These are phyloP conservation scores for Chaetomiaceae sp. DNA, from an alignment of 2,329 filamentous ascomycete species.

Conservation along the genomic window DNA sequence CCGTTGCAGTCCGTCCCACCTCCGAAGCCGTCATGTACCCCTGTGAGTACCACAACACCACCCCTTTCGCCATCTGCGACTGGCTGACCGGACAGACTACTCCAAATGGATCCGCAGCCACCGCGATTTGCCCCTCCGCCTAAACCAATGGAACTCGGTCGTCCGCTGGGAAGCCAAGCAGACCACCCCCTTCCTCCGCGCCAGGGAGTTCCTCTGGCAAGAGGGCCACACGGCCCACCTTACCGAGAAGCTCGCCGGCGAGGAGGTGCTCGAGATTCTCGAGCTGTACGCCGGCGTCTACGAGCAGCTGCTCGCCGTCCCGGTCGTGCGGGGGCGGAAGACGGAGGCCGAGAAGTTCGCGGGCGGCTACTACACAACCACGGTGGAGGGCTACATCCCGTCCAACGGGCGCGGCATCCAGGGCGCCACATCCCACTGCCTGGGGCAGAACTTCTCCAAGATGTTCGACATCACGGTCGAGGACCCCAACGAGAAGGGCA, in stretches of 20 bases:
- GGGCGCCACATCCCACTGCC: constrained; percentile 86
- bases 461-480: constrained; percentile 99
- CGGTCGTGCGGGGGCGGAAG: constrained; percentile 88
- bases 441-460: constrained; percentile 97
- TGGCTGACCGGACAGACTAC: constrained; percentile 48
- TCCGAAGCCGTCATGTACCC: constrained; percentile 48
- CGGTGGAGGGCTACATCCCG: constrained; percentile 93
- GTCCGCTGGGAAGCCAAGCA: constrained; percentile 60
- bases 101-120: constrained; percentile 96
- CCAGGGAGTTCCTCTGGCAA: constrained; percentile 96
- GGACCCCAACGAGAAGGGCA: constrained; percentile 75
- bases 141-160: constrained; percentile 96
- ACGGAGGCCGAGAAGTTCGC: constrained; percentile 98
- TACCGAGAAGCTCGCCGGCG: constrained; percentile 70
- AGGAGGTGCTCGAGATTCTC: constrained; percentile 88
- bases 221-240: constrained; percentile 90
- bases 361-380: constrained; percentile 93
- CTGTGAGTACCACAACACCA: constrained; percentile 9
- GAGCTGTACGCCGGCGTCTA: constrained; percentile 91
- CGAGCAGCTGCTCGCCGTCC: constrained; percentile 87
- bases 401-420: constrained; percentile 95
- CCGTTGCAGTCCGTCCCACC: constrained; percentile 59
- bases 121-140: constrained; percentile 83
- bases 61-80: background rate
- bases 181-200: constrained; percentile 62